These are phyloP conservation scores for Turritis glabra DNA, from an alignment of 345 rosid species.

Conservation along the genomic window DNA sequence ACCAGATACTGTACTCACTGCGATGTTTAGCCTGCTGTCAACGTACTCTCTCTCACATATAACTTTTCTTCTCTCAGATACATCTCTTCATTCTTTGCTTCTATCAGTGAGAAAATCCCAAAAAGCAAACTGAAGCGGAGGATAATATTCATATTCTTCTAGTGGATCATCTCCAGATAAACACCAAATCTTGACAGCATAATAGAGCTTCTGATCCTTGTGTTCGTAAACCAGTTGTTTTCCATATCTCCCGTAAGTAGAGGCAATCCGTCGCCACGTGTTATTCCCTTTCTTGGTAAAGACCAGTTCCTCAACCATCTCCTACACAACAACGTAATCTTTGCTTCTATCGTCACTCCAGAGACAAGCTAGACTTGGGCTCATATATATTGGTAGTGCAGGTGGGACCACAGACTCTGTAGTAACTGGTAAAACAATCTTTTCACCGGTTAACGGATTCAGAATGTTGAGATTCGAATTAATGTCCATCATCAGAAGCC, in stretches of 20 bases:
- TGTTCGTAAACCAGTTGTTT: background rate
- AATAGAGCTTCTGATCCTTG: background rate
- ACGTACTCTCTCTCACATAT: conserved; percentile 2
- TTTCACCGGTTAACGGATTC: conserved; percentile 9
- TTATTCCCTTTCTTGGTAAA: background rate
- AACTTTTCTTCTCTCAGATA: background rate
- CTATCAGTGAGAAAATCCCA: conserved; percentile 1
- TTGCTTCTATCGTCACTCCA: background rate
- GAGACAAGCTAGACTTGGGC: too few relatives aligned
- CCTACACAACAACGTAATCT: background rate
- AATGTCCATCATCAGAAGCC: background rate
- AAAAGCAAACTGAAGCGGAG: background rate
- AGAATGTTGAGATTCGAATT: conserved; percentile 4
- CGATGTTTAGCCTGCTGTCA: background rate
- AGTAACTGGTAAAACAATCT: background rate
- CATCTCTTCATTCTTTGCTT: background rate
- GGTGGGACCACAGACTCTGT: too few relatives aligned
- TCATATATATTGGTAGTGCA: too few relatives aligned
- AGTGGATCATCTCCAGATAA: background rate
- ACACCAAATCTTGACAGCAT: background rate
- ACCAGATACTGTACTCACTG: background rate
- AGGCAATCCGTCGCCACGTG: background rate
- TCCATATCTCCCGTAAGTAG: background rate
- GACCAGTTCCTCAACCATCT: too few relatives aligned
- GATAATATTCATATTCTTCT: background rate